Base-by-base conservation (phyloP, 2,329 filamentous ascomycete genomes). In the Colletotrichum lupini region DNA sequence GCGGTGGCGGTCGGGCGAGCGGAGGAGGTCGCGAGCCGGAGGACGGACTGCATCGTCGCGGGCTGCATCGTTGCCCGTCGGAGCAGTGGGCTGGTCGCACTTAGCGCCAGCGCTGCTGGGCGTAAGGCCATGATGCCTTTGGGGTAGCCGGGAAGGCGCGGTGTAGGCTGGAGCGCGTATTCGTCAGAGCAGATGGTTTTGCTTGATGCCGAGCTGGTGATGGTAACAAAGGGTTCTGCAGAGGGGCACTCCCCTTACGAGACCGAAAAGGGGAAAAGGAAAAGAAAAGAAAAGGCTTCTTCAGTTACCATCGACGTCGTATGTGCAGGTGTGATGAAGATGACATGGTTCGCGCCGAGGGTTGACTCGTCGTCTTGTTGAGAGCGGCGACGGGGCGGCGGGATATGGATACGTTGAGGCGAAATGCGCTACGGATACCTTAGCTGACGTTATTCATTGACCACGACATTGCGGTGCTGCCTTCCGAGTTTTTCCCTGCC, bases 401-500 rank as follows among this genome's bases (percentile, higher is more conserved):
- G 68, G 61, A 63, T 70, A 65, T 58, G 72, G 70, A 70, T 70
- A 73, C 62, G 72, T 74, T 74, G 72, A 72, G 72, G 72, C 72
- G 63, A 62, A 72, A 37, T 53, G 60, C 68, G 72, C 68, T 71
- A 19, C 37, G 2, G 32, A 35, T 35, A 12, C 16, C 37, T 42
- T 42, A 73, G 67, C 68, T 73, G 72, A 74, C 64, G 72, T 73
- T 74, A 58, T 73, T 65, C 57, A 37, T 26, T 69, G 60, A 59
- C 70, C 64, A 57, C 46, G 59, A 58, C 61, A 66, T 49, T 49
- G 24, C 26, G 57, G 68, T 63, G 65, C 62, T 67, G 66, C 66
- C 65, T 74, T 70, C 66, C 73, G 73, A 74, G 64, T 66, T 75
- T 75, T 75, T 74, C 61, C 73, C 62, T 66, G 60, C 64, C 72